A percentile compares a stretch with the other conserved stretches of the same genome.
Conservation (phyloP, 1,284 basidiomycete species). For the Apiotrichum veenhuisii region DNA sequence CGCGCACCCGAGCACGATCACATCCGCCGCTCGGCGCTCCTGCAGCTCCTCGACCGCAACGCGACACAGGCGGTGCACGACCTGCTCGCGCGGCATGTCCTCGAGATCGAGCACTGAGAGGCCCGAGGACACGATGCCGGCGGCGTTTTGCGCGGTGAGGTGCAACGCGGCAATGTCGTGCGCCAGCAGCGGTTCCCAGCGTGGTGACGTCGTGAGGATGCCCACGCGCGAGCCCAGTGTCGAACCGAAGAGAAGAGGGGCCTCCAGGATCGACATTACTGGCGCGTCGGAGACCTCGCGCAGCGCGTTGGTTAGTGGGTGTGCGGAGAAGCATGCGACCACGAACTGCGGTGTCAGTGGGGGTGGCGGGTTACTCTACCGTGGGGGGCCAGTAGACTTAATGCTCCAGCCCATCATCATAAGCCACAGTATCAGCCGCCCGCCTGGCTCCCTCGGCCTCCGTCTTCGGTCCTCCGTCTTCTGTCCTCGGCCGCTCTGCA, state of each 20-base stretch:
- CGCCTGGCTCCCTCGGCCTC: too few species aligned
- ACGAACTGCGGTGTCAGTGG: conserved; percentile 42
- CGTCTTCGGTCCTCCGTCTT: too few species aligned
- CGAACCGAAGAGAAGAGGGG: conserved; percentile 48
- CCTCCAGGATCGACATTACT: conserved; percentile 56
- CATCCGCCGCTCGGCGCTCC: conserved; percentile 44
- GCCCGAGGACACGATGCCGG: conserved; percentile 53
- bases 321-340: conserved; percentile 56
- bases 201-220: conserved; percentile 55
- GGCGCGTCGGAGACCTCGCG: conserved; percentile 45
- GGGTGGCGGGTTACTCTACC: conserved; percentile 21
- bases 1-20: conserved; percentile 55
- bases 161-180: conserved; percentile 45
- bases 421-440: too few species aligned
- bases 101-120: conserved; percentile 53
- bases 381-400: too few species aligned
- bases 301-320: conserved; percentile 53
- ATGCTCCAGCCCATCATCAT: too few species aligned
- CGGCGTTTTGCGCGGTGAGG: conserved; percentile 38
- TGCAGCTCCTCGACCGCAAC: conserved; percentile 35
- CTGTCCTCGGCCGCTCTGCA: too few species aligned
- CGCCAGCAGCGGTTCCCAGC: conserved; percentile 53
- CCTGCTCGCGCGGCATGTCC: conserved; percentile 41
- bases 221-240: conserved; percentile 49
- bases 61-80: conserved; percentile 47